phyloP scores from a whole-genome alignment of 805 yeast genomes.

The Candida vartiovaarae region DNA sequence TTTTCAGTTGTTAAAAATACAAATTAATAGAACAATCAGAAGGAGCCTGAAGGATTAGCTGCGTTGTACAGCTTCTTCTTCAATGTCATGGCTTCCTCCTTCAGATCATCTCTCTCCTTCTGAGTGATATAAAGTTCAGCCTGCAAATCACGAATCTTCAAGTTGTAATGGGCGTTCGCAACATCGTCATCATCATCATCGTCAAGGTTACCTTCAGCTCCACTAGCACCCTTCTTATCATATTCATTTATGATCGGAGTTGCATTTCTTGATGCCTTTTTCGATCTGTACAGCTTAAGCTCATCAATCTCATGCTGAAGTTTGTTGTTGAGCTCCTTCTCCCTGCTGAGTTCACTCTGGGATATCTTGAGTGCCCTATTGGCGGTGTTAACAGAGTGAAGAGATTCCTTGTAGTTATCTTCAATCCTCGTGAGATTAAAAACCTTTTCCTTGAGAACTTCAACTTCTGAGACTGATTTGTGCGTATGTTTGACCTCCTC shows the following conservation, averaged over 20 bases:
- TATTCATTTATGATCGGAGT: constrained; percentile 20
- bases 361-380: constrained; percentile 68
- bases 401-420: constrained; percentile 61
- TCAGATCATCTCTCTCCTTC: constrained; percentile 78
- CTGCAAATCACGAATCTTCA: constrained; percentile 74
- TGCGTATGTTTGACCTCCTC: constrained; percentile 25
- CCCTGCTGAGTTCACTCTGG: constrained; percentile 61
- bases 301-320: constrained; percentile 65
- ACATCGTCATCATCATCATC: constrained; percentile 27
- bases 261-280: constrained; percentile 25
- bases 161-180: constrained; percentile 52
- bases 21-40: not conserved
- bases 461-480: constrained; percentile 17
- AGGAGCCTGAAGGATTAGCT: constrained; percentile 7
- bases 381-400: constrained; percentile 66
- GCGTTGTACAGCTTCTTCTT: constrained; percentile 46
- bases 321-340: constrained; percentile 47
- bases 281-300: constrained; percentile 45
- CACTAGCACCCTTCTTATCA: constrained; percentile 16
- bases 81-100: constrained; percentile 48
- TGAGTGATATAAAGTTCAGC: constrained; percentile 76
- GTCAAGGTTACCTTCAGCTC: constrained; percentile 12
- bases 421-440: constrained; percentile 40
- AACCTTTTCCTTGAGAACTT: constrained; percentile 25
- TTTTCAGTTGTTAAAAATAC: not conserved